phyloP scores from a whole-genome alignment of 768 basidiomycete genomes.

The Myochromella boudieri region DNA sequence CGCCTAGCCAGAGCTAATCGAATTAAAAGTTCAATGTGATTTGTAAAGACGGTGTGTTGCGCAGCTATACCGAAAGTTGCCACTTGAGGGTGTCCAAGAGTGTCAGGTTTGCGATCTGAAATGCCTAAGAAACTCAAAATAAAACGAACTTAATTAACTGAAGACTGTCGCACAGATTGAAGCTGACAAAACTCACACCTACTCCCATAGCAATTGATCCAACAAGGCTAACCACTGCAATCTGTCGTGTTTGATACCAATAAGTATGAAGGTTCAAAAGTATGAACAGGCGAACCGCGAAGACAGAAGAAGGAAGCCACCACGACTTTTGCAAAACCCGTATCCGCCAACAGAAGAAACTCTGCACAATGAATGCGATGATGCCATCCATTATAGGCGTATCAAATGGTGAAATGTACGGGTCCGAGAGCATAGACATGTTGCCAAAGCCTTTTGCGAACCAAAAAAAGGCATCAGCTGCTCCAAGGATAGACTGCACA shows the following conservation, averaged over 20 bases:
- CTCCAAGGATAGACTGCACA: not conserved
- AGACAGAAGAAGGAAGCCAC: conserved; percentile 4
- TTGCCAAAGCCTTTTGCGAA: conserved; percentile 7
- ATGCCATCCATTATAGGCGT: conserved; percentile 11
- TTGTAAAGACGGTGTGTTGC: too few relatives aligned
- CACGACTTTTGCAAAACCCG: conserved; percentile 10
- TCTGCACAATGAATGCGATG: conserved; percentile 11
- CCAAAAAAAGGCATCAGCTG: conserved; percentile 10
- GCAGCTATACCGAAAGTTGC: not conserved
- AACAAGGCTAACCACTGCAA: not conserved
- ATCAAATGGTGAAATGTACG: conserved; percentile 11
- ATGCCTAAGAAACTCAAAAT: not conserved
- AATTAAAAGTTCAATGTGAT: not conserved
- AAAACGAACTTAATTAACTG: not conserved
- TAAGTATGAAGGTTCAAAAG: too few relatives aligned
- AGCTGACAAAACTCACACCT: not conserved
- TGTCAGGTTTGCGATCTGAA: not conserved
- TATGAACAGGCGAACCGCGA: conserved; percentile 3
- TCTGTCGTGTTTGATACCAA: too few relatives aligned
- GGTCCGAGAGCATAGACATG: conserved; percentile 10
- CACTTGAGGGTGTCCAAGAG: not conserved
- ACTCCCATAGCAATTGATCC: not conserved
- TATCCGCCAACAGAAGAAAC: conserved; percentile 12
- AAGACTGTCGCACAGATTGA: too few relatives aligned
- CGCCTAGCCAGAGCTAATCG: not conserved